Conservation (phyloP, 1,139 yeast species). For the Saccharomyces hybrid region DNA sequence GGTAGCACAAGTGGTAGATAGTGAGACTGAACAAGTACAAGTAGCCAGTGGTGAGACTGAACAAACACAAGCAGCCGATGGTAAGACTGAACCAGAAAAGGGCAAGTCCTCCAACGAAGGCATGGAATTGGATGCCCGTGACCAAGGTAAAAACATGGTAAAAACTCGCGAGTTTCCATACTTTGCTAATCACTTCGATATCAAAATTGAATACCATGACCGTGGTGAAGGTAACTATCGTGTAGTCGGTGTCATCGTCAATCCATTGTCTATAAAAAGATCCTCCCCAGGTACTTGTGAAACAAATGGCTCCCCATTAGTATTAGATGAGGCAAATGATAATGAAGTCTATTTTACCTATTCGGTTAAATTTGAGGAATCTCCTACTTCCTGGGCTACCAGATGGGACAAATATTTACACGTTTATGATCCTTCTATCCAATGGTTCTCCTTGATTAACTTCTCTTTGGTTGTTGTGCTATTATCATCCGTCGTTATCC, state of each 20-base stretch:
- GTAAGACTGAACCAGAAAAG: background rate
- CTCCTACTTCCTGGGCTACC: constrained; percentile 91
- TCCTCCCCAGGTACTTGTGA: constrained; percentile 33
- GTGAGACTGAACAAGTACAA: constrained; percentile 6
- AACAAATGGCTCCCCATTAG: constrained; percentile 37
- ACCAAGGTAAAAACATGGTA: constrained; percentile 8
- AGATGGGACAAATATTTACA: constrained; percentile 97
- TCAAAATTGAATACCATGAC: constrained; percentile 72
- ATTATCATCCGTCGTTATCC: constrained; percentile 71
- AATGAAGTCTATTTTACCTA: constrained; percentile 50
- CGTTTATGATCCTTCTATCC: constrained; percentile 85
- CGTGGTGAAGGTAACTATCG: constrained; percentile 61
- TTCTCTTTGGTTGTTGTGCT: constrained; percentile 74
- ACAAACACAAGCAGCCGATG: background rate
- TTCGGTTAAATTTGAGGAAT: constrained; percentile 56
- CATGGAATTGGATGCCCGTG: constrained; percentile 12
- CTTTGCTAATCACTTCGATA: constrained; percentile 73
- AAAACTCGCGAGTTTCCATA: constrained; percentile 35
- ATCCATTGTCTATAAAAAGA: constrained; percentile 58
- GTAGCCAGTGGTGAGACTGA: constrained; percentile 7
- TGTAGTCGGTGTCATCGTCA: constrained; percentile 83
- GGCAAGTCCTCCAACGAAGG: constrained; percentile 7
- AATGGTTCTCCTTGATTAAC: constrained; percentile 88
- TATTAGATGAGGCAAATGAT: constrained; percentile 35
- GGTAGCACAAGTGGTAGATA: constrained; percentile 12